Conservation (phyloP, 371 early-diverging fungal genomes). For the Saksenaea vasiformis region DNA sequence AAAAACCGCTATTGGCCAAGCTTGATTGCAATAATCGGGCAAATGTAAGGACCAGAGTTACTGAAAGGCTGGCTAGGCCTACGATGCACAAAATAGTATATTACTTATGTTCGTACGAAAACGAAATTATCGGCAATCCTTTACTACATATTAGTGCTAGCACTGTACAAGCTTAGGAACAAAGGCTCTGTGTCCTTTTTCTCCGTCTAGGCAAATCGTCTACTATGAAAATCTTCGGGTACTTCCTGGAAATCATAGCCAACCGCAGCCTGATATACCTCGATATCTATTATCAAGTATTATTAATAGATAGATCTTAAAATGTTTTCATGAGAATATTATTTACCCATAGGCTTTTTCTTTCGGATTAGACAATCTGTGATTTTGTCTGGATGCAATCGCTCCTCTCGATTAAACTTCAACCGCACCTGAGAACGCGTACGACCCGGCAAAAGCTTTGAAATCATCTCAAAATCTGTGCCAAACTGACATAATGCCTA, state of each 20-base stretch:
- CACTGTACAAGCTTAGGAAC: background rate
- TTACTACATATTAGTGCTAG: no score
- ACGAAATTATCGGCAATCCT: no score
- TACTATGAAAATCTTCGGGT: conserved; percentile 33
- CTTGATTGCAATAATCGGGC: no score
- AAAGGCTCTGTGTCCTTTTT: background rate
- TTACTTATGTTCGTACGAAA: no score
- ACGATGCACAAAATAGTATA: no score
- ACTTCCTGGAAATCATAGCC: conserved; percentile 28
- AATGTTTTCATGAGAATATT: background rate
- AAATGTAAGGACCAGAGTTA: no score
- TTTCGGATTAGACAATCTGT: conserved; percentile 53
- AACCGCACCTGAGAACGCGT: conserved; percentile 62
- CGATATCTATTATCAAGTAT: conserved; percentile 16
- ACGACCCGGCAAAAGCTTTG: conserved; percentile 57
- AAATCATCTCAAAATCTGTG: conserved; percentile 74
- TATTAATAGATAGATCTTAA: background rate
- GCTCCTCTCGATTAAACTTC: conserved; percentile 73
- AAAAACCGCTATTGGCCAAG: no score
- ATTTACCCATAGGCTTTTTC: conserved; percentile 48
- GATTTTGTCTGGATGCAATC: conserved; percentile 51
- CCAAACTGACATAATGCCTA: conserved; percentile 76
- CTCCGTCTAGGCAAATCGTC: background rate
- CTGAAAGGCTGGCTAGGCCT: no score
- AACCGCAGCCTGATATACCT: conserved; percentile 21